Evolutionary conservation across 257 asterid genomes (phyloP).

Genomic region (Petunia axillaris): DNA sequence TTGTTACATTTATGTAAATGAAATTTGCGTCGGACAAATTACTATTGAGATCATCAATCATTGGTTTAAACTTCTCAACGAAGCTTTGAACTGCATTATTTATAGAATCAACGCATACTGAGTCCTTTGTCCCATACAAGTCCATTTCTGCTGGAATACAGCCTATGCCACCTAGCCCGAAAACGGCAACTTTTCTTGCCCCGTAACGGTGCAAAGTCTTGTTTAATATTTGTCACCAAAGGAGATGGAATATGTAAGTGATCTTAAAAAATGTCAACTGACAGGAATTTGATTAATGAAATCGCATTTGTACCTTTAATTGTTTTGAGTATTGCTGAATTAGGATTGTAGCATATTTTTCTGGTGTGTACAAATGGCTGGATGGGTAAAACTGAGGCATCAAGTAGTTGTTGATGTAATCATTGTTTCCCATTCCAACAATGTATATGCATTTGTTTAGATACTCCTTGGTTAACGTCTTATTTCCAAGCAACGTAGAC

Average conservation of each 20-base stretch:
- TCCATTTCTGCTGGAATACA: slow-evolving; percentile 42
- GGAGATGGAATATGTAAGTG: not conserved
- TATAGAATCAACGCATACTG: slow-evolving; percentile 43
- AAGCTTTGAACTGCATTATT: slow-evolving; percentile 36
- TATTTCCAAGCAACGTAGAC: slow-evolving; percentile 36
- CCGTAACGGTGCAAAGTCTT: slow-evolving; percentile 49
- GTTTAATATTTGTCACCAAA: too few relatives aligned
- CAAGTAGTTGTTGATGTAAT: slow-evolving; percentile 68
- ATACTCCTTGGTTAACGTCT: slow-evolving; percentile 34
- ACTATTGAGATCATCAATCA: slow-evolving; percentile 34
- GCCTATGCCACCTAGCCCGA: slow-evolving; percentile 42
- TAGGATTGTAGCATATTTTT: slow-evolving; percentile 23
- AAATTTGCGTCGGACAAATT: slow-evolving; percentile 40
- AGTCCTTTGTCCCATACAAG: slow-evolving; percentile 33
- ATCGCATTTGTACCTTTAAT: slow-evolving; percentile 10
- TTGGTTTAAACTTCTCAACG: slow-evolving; percentile 33
- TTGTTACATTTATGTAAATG: slow-evolving; percentile 20
- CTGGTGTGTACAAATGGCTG: slow-evolving; percentile 36
- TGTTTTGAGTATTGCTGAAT: slow-evolving; percentile 25
- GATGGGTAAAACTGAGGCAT: slow-evolving; percentile 55
- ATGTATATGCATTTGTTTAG: slow-evolving; percentile 61
- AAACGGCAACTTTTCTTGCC: slow-evolving; percentile 53
- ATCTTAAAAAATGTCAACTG: not conserved
- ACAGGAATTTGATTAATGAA: not conserved
- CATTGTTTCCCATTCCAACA: slow-evolving; percentile 60